phyloP scores from a whole-genome alignment of 495 filamentous ascomycete genomes.

The Penicillium riverlandense region DNA sequence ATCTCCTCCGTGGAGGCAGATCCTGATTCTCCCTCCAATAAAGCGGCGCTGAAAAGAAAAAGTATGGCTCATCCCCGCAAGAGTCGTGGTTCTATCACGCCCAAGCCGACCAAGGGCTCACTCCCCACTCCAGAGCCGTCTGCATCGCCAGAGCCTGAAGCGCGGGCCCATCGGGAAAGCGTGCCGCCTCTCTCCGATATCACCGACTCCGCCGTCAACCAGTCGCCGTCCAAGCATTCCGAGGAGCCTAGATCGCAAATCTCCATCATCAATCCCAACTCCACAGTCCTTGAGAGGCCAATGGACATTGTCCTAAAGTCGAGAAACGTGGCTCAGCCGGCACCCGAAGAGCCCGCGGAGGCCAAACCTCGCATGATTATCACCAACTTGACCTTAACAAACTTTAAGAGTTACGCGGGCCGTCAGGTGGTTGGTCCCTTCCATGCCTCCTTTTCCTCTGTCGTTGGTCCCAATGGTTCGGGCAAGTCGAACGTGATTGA shows the following conservation, averaged over 20 bases:
- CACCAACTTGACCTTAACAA: constrained; percentile 77
- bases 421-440: constrained; percentile 94
- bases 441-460: constrained; percentile 96
- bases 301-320: constrained; percentile 94
- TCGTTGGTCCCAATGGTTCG: constrained; percentile 95
- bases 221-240: constrained; percentile 31
- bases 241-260: constrained; percentile 40
- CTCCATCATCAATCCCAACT: constrained; percentile 63
- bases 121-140: constrained; percentile 55
- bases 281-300: constrained; percentile 73
- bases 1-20: constrained; percentile 37
- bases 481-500: constrained; percentile 99
- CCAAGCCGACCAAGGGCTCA: constrained; percentile 38
- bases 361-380: constrained; percentile 86
- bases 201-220: constrained; percentile 63
- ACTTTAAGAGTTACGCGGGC: constrained; percentile 98
- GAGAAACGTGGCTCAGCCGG: constrained; percentile 58
- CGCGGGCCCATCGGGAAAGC: constrained; percentile 40
- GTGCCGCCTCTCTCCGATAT: constrained; percentile 69
- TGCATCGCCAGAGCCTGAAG: constrained; percentile 44
- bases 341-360: constrained; percentile 58
- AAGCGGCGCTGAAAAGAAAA: constrained; percentile 55
- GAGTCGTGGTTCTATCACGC: constrained; percentile 40
- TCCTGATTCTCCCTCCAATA: constrained; percentile 58
- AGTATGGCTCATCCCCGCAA: constrained; percentile 55